Evolutionary conservation across 1,139 yeast species (phyloP), one percentile per base, ranked within the genome.

Genomic region (Zhuliangozyma blackwelliae): DNA sequence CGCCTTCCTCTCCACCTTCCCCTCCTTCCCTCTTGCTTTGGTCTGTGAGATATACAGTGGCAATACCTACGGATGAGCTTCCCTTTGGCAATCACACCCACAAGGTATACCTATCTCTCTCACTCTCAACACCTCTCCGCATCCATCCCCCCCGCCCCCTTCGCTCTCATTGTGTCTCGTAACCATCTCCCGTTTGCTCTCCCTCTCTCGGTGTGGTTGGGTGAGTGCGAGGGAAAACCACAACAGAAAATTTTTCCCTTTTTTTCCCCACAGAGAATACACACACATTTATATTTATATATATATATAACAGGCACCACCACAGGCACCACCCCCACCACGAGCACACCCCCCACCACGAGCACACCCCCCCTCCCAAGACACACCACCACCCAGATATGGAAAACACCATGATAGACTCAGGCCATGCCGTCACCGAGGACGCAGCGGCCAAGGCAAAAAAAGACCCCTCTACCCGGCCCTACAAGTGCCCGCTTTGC

Each of bases 401-500:
- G 23, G 9, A 22, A 9, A 22, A 22, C 27, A 25, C 11, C 27
- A 25, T 10, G 11, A 10, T 25, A 8, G 12, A 10, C 27, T 25
- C 32, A 12, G 9, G 2, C 3, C 25, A 12, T 8, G 19, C 10
- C 5, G 12, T 19, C 22, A 27, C 10, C 8, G 32, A 10, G 9
- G 19, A 13, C 11, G 23, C 29, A 2, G 23, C 33, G 9, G 22
- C 40, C 12, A 51, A 50, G 37, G 28, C 12, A 21, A 36, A 39
- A 13, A 58, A 57, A 43, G 65, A 60, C 37, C 60, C 63, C 8
- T 35, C 49, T 2, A 8, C 27, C 27, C 56, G 94, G 48, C 97
- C 97, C 5, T 89, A 86, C 68, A 85, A 87, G 57, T 90, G 97
- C 53, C 90, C 96, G 12, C 75, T 85, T 55, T 90, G 97, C 61